phyloP scores from a whole-genome alignment of 2,329 filamentous ascomycete genomes.

The Onygenales sp. region DNA sequence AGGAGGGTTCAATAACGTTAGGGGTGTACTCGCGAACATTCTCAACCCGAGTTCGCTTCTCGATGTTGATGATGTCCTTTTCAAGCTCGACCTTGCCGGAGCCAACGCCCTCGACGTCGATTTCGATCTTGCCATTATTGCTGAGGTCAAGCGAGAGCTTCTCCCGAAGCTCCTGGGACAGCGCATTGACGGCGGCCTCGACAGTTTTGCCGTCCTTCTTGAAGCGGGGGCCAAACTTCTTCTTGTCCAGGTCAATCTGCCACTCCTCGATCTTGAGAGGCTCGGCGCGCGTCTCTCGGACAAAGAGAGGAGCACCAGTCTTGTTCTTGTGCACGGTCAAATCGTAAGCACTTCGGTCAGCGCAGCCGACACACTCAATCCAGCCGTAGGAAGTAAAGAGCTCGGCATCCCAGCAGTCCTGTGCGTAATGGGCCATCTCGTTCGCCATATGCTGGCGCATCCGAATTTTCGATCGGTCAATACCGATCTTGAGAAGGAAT shows the following conservation, averaged over 20 bases:
- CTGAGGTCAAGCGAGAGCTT: conserved; percentile 65
- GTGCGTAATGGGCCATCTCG: conserved; percentile 87
- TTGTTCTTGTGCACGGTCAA: conserved; percentile 85
- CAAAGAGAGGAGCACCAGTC: conserved; percentile 76
- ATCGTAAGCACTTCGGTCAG: conserved; percentile 91
- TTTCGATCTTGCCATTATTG: conserved; percentile 61
- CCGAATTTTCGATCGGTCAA: conserved; percentile 78
- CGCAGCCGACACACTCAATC: conserved; percentile 97
- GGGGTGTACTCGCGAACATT: conserved; percentile 85
- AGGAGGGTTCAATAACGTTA: conserved; percentile 95
- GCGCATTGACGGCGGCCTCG: conserved; percentile 64
- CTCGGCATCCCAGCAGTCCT: conserved; percentile 97
- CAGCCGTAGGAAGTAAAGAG: conserved; percentile 85
- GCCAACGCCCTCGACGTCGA: conserved; percentile 60
- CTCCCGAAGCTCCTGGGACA: conserved; percentile 73
- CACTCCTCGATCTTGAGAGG: conserved; percentile 78
- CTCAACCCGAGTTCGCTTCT: conserved; percentile 72
- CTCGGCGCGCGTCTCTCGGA: conserved; percentile 69
- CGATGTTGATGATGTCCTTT: conserved; percentile 72
- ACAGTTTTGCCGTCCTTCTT: conserved; percentile 89
- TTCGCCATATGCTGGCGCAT: conserved; percentile 96
- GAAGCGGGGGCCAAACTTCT: conserved; percentile 90
- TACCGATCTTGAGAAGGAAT: conserved; percentile 80
- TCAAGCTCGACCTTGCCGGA: conserved; percentile 69
- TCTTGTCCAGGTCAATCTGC: conserved; percentile 81